These are phyloP conservation scores for Cladochytrium replicatum DNA, from an alignment of 192 early-diverging fungal genomes.

Conservation along the genomic window DNA sequence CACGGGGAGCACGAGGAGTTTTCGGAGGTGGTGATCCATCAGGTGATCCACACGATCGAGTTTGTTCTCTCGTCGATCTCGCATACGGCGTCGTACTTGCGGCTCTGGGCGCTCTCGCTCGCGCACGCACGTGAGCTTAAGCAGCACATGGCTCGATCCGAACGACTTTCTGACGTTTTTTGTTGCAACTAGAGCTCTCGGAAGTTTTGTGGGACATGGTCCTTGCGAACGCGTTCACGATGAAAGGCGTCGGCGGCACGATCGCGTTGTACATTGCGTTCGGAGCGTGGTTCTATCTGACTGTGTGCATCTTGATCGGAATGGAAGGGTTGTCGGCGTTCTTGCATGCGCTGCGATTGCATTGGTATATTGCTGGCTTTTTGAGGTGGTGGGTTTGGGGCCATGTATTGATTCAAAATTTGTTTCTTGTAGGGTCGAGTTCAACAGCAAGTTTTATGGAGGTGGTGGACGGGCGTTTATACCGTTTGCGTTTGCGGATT, in stretches of 20 bases:
- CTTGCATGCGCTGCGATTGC: constrained; percentile 83
- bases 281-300: constrained; percentile 79
- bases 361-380: constrained; percentile 45
- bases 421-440: constrained; percentile 64
- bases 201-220: constrained; percentile 96
- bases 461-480: constrained; percentile 83
- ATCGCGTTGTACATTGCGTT: constrained; percentile 72
- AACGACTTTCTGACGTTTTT: constrained; percentile 1
- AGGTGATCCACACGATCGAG: constrained; percentile 97
- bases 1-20: constrained; percentile 53
- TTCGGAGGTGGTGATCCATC: constrained; percentile 92
- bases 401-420: background rate
- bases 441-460: constrained; percentile 95
- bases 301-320: constrained; percentile 62
- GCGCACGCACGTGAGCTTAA: constrained; percentile 79
- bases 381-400: background rate
- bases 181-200: constrained; percentile 61
- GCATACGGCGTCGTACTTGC: constrained; percentile 97
- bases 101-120: constrained; percentile 95
- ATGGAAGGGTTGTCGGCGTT: constrained; percentile 88
- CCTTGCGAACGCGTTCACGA: constrained; percentile 41
- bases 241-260: constrained; percentile 31
- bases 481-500: constrained; percentile 72
- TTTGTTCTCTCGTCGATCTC: constrained; percentile 93
- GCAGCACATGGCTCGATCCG: background rate